phyloP scores from a whole-genome alignment of 768 basidiomycete genomes.

The Leccinum uliginosum region DNA sequence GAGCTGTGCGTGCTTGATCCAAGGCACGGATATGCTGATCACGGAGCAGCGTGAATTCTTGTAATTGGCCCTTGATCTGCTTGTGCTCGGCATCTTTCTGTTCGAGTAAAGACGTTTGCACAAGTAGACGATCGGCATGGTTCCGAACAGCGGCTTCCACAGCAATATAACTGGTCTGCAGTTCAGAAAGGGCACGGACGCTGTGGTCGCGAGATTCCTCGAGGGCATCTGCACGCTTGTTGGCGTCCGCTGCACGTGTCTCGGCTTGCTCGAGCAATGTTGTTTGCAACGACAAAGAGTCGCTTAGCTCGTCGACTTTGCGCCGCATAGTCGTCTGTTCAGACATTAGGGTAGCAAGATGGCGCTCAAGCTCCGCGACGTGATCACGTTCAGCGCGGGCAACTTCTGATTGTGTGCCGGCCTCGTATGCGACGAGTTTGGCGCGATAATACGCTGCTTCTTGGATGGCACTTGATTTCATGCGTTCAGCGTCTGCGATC shows the following conservation, averaged over 20 bases:
- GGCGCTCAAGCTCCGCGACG: constrained; percentile 65
- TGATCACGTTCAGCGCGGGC: constrained; percentile 77
- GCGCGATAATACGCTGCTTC: constrained; percentile 96
- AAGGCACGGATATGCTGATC: constrained; percentile 86
- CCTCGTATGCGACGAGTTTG: constrained; percentile 85
- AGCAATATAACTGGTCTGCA: constrained; percentile 58
- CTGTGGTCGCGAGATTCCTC: constrained; percentile 66
- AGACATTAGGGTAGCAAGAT: constrained; percentile 54
- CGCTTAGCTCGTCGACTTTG: constrained; percentile 65
- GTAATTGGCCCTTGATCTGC: constrained; percentile 59
- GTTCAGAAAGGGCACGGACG: constrained; percentile 58
- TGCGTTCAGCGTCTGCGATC: constrained; percentile 73
- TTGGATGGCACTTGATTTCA: constrained; percentile 75
- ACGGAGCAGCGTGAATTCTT: constrained; percentile 62
- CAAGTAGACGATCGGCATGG: constrained; percentile 67
- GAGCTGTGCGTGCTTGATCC: constrained; percentile 77
- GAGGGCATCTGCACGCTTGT: constrained; percentile 68
- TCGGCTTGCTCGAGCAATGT: constrained; percentile 76
- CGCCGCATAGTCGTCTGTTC: constrained; percentile 66
- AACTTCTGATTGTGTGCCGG: constrained; percentile 58
- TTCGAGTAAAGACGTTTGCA: constrained; percentile 68
- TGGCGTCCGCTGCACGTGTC: constrained; percentile 68
- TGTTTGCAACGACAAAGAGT: constrained; percentile 73
- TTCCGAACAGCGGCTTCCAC: constrained; percentile 70
- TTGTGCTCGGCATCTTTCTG: constrained; percentile 78